Evolutionary conservation across 2,329 filamentous ascomycete genomes (phyloP).

Genomic region (Verticillium nonalfalfae): DNA sequence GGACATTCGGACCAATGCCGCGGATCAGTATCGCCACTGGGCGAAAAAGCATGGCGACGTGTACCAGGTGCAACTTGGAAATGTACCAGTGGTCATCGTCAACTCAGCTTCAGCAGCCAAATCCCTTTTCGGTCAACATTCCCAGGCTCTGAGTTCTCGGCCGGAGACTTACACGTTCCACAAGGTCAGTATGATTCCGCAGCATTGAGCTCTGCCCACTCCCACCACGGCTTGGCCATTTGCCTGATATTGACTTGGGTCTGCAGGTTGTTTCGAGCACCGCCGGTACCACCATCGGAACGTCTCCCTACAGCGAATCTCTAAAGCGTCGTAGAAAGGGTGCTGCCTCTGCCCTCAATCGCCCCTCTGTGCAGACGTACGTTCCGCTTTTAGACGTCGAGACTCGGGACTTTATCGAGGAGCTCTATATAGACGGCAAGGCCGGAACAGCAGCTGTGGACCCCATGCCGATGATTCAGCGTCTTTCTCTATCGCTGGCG

Average conservation of each 20-base stretch:
- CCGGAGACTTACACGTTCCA: slow-evolving; percentile 56
- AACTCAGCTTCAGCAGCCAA: slow-evolving; percentile 46
- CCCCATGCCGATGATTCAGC: slow-evolving; percentile 63
- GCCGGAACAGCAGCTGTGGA: slow-evolving; percentile 49
- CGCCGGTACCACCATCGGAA: slow-evolving; percentile 62
- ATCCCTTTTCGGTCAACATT: slow-evolving; percentile 43
- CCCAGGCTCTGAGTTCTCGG: slow-evolving; percentile 46
- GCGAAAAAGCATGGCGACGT: slow-evolving; percentile 39
- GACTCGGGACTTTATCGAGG: slow-evolving; percentile 55
- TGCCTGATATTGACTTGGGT: not conserved
- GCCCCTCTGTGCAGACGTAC: slow-evolving; percentile 57
- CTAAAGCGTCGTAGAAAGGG: slow-evolving; percentile 59
- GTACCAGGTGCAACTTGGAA: slow-evolving; percentile 52
- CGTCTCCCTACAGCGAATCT: slow-evolving; percentile 59
- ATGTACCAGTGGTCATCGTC: slow-evolving; percentile 48
- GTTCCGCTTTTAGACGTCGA: slow-evolving; percentile 57
- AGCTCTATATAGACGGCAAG: slow-evolving; percentile 51
- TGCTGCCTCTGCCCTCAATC: slow-evolving; percentile 59
- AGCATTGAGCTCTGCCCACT: not conserved
- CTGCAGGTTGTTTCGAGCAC: slow-evolving; percentile 55
- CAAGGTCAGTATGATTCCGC: slow-evolving; percentile 29
- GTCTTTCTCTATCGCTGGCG: slow-evolving; percentile 54
- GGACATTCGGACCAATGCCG: slow-evolving; percentile 47
- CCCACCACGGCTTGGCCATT: not conserved
- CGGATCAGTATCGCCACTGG: slow-evolving; percentile 51